A percentile compares a stretch with the other conserved stretches of the same genome.
These are phyloP conservation scores for Hydnum rufescens DNA, from an alignment of 768 basidiomycete species.

Conservation along the genomic window DNA sequence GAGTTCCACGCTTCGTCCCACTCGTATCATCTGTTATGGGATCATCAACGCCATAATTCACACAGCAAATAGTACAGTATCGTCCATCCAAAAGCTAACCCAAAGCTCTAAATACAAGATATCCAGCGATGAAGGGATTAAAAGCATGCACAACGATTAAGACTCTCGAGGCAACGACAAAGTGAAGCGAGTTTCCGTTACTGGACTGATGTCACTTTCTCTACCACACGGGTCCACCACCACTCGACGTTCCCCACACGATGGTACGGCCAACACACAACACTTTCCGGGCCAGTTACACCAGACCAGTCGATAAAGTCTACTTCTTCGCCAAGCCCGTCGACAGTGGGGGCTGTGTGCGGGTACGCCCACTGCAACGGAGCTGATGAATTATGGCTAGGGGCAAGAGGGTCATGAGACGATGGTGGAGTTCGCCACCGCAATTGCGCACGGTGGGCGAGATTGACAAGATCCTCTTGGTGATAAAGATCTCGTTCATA, in stretches of 20 bases:
- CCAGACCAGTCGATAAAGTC: not conserved
- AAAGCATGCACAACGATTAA: too few species aligned
- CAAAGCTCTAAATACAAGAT: too few species aligned
- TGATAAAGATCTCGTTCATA: not conserved
- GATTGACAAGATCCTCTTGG: not conserved
- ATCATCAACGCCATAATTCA: too few species aligned
- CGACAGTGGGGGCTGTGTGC: not conserved
- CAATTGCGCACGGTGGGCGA: not conserved
- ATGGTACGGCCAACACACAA: slow-evolving; percentile 1
- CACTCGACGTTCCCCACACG: not conserved
- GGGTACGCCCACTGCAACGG: not conserved
- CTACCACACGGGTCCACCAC: not conserved
- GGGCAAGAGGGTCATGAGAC: not conserved
- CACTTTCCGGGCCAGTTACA: not conserved
- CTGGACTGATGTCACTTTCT: not conserved
- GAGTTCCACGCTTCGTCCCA: too few species aligned
- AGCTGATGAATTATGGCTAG: not conserved
- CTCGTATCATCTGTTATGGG: too few species aligned
- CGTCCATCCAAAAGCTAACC: too few species aligned
- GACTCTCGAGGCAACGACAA: too few species aligned
- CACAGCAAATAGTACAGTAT: too few species aligned
- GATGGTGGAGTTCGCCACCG: not conserved
- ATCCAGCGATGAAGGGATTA: too few species aligned
- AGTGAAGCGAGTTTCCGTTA: too few species aligned
- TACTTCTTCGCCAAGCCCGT: not conserved